phyloP scores from a whole-genome alignment of 805 yeast genomes.

The Schizosaccharomyces cryophilus region DNA sequence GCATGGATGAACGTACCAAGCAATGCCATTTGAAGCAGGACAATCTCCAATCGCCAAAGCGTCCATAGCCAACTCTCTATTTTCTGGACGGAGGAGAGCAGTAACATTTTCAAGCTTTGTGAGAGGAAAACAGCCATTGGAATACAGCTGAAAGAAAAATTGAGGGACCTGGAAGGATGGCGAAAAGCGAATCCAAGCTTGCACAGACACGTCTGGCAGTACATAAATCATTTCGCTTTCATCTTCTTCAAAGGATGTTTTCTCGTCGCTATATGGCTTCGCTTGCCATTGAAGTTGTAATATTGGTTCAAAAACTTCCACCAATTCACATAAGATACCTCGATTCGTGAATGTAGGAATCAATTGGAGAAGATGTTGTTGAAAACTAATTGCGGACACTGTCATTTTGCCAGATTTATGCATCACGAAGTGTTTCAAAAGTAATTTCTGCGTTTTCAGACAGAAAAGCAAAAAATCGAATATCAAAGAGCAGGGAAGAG shows the following conservation, averaged over 20 bases:
- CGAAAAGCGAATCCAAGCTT: not conserved
- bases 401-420: not conserved
- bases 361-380: not conserved
- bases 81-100: not conserved
- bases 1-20: not conserved
- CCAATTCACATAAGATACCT: not conserved
- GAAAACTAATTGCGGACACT: not conserved
- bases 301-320: not conserved
- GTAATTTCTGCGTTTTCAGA: too few relatives aligned
- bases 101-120: not conserved
- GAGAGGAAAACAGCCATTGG: not conserved
- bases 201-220: not conserved
- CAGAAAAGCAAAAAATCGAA: too few relatives aligned
- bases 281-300: not conserved
- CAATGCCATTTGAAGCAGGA: not conserved
- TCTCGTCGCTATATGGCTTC: not conserved
- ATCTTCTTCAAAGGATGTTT: not conserved
- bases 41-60: not conserved
- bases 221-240: not conserved
- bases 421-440: too few relatives aligned
- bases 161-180: not conserved
- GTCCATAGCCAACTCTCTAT: not conserved
- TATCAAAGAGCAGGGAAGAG: too few relatives aligned
- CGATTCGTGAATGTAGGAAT: not conserved
- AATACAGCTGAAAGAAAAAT: not conserved